Evolutionary conservation across 306 rosid species (phyloP).

Genomic region (Delonix regia): DNA sequence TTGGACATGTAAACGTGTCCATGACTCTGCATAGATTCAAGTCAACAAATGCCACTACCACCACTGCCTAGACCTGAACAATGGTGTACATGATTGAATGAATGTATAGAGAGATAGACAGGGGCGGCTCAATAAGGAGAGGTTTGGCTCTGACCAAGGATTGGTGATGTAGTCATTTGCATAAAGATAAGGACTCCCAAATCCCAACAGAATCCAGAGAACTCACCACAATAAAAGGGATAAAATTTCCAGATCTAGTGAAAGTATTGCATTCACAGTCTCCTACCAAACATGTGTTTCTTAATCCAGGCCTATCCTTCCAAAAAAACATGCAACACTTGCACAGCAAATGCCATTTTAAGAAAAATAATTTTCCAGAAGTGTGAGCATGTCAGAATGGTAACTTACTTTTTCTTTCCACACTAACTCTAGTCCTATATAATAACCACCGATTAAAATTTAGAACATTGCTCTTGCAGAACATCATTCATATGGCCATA

Average conservation of each 20-base stretch:
- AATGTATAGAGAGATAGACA: not conserved
- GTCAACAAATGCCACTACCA: not conserved
- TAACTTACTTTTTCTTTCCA: no score
- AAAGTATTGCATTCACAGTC: not conserved
- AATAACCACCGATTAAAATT: not conserved
- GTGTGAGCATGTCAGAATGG: no score
- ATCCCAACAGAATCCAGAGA: not conserved
- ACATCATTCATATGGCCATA: not conserved
- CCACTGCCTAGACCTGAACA: not conserved
- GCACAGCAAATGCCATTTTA: not conserved
- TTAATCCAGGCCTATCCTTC: no score
- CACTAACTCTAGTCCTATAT: not conserved
- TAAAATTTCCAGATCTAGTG: not conserved
- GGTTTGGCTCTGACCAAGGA: not conserved
- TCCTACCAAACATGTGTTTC: not conserved
- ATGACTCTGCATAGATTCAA: not conserved
- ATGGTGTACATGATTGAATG: not conserved
- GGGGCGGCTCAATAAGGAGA: not conserved
- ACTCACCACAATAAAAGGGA: not conserved
- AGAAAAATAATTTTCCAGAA: not conserved
- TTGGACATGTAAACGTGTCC: not conserved
- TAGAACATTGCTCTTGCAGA: not conserved
- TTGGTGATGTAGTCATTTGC: not conserved
- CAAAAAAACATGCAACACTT: no score
- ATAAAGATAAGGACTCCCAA: not conserved